Base-by-base conservation (phyloP, 257 asterid species). In the Lavandula angustifolia region DNA sequence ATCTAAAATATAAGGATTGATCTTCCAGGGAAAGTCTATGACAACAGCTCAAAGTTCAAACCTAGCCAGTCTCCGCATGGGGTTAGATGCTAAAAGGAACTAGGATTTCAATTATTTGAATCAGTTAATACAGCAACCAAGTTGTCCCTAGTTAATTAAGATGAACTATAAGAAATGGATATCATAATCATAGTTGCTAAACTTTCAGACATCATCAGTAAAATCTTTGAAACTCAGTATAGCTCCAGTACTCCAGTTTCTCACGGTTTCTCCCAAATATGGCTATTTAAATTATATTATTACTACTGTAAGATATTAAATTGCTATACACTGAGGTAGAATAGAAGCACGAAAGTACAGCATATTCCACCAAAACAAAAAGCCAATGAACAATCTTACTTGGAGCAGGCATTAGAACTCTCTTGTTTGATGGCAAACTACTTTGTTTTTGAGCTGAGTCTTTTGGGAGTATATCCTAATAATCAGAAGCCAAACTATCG, bases 391-490 rank as follows among this genome's bases (percentile, higher is more conserved):
- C 34, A 64, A 44, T 47, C 60, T 75, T 79, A 89, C 99, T 83
- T 94, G 99, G n/a, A 50, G 89, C 83, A 68, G 89, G 94, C 68
- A 80, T 73, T 67, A 94, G 75, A 76, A 87, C 68, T 70, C 89
- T 82, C 69, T 46, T 84, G 67, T 74, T 78, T 32, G 81, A 38
- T 49, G 79, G 80, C 68, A 52, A 51, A 44, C 40, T 56, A 53
- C 22, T 62, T 54, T 66, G 66, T 17, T 74, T 89, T 55, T 71
- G 79, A 53, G 68, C 68, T 60, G 82, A 72, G 71, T 87, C 97
- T 66, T 76, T 60, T 62, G 92, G 92, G 58, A 94, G 77, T 60
- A 90, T 54, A 73, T 84, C 82, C 99, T 97, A 94, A 81, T 87
- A 94, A 76, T 90, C 96, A 64, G 84, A 64, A 64, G 96, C 84